phyloP scores from a whole-genome alignment of 129 eudicot genomes.

The Erigeron canadensis region DNA sequence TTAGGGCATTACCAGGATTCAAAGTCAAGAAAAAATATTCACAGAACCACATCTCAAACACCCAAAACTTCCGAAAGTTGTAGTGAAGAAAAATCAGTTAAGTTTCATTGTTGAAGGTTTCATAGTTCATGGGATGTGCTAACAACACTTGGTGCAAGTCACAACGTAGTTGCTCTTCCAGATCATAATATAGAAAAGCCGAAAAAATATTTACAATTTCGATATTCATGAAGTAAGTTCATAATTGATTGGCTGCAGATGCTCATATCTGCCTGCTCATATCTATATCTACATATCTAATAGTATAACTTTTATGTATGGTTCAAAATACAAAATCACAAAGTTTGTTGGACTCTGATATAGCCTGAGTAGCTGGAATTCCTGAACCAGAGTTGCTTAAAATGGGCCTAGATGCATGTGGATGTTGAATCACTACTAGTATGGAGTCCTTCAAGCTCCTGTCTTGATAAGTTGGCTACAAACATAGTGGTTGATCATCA shows the following conservation, averaged over 20 bases:
- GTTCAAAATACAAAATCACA: conserved; percentile 7
- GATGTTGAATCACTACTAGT: conserved; percentile 82
- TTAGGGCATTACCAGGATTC: too few species aligned
- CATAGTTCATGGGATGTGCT: neutral
- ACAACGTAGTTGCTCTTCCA: neutral
- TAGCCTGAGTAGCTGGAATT: conserved; percentile 21
- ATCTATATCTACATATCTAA: conserved; percentile 10
- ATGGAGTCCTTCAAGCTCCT: conserved; percentile 55
- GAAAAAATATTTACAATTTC: conserved; percentile 21
- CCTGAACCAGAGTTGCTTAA: conserved; percentile 29
- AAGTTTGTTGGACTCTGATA: neutral
- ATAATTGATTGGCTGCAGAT: conserved; percentile 7
- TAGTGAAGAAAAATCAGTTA: too few species aligned
- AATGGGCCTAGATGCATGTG: conserved; percentile 44
- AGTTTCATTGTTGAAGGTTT: too few species aligned
- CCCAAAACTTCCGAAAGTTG: too few species aligned
- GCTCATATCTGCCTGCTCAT: conserved; percentile 2
- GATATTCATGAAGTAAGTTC: conserved; percentile 12
- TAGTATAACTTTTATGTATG: neutral
- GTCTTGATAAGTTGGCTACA: conserved; percentile 65
- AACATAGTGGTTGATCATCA: conserved; percentile 3
- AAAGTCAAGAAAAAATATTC: too few species aligned
- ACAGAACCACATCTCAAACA: too few species aligned
- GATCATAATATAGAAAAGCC: neutral
- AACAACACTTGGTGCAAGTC: neutral